Evolutionary conservation across 306 rosid genomes (phyloP).

Genomic region (Mucuna pruriens): DNA sequence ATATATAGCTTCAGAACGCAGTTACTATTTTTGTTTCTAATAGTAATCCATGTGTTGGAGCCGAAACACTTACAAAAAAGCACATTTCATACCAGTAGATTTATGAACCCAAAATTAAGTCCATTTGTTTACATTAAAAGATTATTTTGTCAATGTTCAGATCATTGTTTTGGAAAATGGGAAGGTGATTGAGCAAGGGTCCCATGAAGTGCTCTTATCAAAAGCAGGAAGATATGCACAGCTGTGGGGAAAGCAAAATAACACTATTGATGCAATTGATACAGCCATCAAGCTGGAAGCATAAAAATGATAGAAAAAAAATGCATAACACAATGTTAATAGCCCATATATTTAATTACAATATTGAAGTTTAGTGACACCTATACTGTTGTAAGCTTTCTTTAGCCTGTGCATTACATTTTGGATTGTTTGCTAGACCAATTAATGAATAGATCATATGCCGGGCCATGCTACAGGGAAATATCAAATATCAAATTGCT

Average conservation of each 20-base stretch:
- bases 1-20: neutral
- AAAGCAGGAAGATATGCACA: conserved; percentile 95
- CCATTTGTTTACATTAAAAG: neutral
- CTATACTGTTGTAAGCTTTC: neutral
- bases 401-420: conserved; percentile 11
- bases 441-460: conserved; percentile 16
- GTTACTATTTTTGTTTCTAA: conserved; percentile 15
- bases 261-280: conserved; percentile 73
- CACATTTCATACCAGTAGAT: neutral
- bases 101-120: neutral
- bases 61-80: neutral
- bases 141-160: conserved; percentile 49
- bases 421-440: conserved; percentile 14
- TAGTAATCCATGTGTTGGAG: neutral
- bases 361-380: conserved; percentile 6
- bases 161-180: conserved; percentile 94
- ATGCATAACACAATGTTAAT: conserved; percentile 24
- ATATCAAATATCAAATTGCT: neutral
- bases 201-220: conserved; percentile 83
- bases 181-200: conserved; percentile 90
- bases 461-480: neutral
- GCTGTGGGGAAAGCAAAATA: conserved; percentile 97
- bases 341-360: conserved; percentile 9
- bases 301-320: conserved; percentile 28
- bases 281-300: conserved; percentile 59